Evolutionary conservation across 495 filamentous ascomycete species (phyloP), one percentile per base, ranked within the genome.

Genomic region (Xylaria flabelliformis): DNA sequence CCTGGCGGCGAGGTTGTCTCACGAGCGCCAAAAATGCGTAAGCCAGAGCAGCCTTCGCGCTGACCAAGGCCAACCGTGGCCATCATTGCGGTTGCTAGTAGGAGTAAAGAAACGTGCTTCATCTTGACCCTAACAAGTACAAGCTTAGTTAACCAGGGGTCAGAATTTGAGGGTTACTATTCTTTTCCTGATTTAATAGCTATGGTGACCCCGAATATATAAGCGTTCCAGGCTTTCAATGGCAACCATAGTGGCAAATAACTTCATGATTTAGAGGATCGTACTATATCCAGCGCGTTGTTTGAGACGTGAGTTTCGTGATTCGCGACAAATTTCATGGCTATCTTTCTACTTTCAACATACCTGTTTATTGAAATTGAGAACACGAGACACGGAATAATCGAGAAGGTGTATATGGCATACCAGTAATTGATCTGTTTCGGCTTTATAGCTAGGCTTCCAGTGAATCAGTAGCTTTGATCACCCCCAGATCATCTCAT

Each of bases 11-110:
- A 87, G 2, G 86, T 88, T 7, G 89, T 91, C 78, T 91, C 90
- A 55, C 90, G 85, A 4, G 89, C 90, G 24, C 87, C 88, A 67
- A 91, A 86, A 36, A 89, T 82, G 69, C 90, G 89, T 44, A 90
- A 79, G 24, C 78, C 73, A 5, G 86, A 85, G 67, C 86, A 89
- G 70, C 69, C 36, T n/a, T 70, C 66, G 44, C 65, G 65, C 12
- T 36, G 48, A 56, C 50, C 36, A 55, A 67, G 21, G 34, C 50
- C 34, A 29, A 56, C 10, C 24, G 19, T 29, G 46, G 64, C 21
- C 50, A 21, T 44, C 36, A 29, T 32, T 13, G 55, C 26, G 6
- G 64, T 29, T 19, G 72, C 24, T 21, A 72, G n/a, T 50, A 73
- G 70, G 42, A 41, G 17, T 4, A 56, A 67, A 17, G 34, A 44